phyloP scores from a whole-genome alignment of 2,329 filamentous ascomycete species.

The Pseudocercospora macadamiae region DNA sequence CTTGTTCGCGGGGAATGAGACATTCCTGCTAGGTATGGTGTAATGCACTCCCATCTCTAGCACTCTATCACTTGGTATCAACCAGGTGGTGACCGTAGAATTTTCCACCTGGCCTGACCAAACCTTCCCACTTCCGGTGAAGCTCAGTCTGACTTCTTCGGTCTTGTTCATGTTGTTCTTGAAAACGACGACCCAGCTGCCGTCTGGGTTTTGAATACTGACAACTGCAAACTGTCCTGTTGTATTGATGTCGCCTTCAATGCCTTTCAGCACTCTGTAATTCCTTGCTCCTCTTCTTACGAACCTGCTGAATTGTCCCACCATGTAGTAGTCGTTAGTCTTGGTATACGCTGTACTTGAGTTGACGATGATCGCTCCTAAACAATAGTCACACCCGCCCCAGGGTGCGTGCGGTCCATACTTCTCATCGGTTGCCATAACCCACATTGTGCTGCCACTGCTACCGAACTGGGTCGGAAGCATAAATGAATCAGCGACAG shows the following conservation, averaged over 20 bases:
- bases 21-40: neutral
- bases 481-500: constrained; percentile 31
- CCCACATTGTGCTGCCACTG: constrained; percentile 50
- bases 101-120: constrained; percentile 29
- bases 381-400: constrained; percentile 47
- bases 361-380: constrained; percentile 73
- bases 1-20: neutral
- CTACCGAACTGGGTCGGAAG: constrained; percentile 50
- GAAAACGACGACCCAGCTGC: constrained; percentile 30
- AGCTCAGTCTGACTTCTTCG: constrained; percentile 27
- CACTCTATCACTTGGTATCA: constrained; percentile 21
- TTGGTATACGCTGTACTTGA: constrained; percentile 53
- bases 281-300: constrained; percentile 27
- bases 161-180: constrained; percentile 30
- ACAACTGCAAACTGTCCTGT: constrained; percentile 27
- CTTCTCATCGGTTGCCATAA: constrained; percentile 48
- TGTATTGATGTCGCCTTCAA: constrained; percentile 12
- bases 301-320: constrained; percentile 51
- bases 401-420: constrained; percentile 49
- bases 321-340: constrained; percentile 57
- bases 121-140: constrained; percentile 21
- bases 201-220: constrained; percentile 29
- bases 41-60: neutral
- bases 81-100: constrained; percentile 25
- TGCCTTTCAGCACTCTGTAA: constrained; percentile 26